Evolutionary conservation across 1,284 basidiomycete species (phyloP), one percentile per base, ranked within the genome.

Genomic region (Malassezia slooffiae): DNA sequence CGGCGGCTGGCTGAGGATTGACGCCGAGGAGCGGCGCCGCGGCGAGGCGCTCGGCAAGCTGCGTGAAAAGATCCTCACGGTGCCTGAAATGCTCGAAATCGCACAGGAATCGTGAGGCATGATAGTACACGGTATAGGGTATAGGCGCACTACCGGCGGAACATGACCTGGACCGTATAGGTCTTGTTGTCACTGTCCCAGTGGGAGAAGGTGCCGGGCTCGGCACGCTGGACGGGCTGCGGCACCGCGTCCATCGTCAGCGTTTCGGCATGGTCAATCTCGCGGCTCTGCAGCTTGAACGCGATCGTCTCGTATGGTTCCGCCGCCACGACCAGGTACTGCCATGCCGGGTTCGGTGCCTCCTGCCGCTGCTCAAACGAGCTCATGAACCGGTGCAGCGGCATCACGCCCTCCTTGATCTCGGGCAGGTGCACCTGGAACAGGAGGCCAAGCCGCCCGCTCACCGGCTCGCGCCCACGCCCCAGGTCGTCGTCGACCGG

Each of bases 301-400:
- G 90, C 86, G 57, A 97, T 91, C 3, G 89, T 96, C 73, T 97
- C 91, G 70, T 97, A 99, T 5, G 93, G 91, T 65, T 97, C 93
- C 15, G 93, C 90, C 13, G 91, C 93, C 44, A 97, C 89, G 49
- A 97, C 86, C 57, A 96, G 78, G 71, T 97, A 97, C 70, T 97
- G 93, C 70, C 90, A 88, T 12, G 87, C 84, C 68, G 90, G 82
- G 74, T 96, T 93, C 2, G 89, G 88, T 16, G 83, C 80, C 71
- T 97, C 93, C 57, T 85, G 76, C 68, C 87, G 86, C 74, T 97
- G 93, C 73, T 99, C 93, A 79, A 90, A 99, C 48, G 86, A 85
- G 62, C 84, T 87, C 93, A 97, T 97, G 73, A 96, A 93, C 39
- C 93, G 77, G 57, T 89, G 76, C 50, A 88, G 75, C 24, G 93